Evolutionary conservation across 139 green algal genomes (phyloP), one percentile per base, ranked within the genome.

Genomic region (Chlorella sp.): DNA sequence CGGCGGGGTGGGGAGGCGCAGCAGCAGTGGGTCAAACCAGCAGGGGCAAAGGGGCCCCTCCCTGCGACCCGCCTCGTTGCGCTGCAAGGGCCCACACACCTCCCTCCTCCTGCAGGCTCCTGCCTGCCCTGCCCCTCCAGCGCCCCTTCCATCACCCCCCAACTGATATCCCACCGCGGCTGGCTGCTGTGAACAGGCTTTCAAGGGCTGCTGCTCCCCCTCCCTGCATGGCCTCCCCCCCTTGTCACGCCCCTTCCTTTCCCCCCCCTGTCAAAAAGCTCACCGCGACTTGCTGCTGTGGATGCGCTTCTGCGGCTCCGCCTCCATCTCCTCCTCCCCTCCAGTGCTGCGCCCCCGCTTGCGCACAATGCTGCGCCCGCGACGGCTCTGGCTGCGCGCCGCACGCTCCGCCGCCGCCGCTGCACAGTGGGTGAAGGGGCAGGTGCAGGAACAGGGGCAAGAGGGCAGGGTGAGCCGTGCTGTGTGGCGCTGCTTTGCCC

Each of bases 231-330:
- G n/a, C 48, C 32, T 28, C 37, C 34, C 21, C 48, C 57, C 19
- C 48, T 71, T n/a, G 57, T 7, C 37, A n/a, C 14, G 39, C 4
- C 40, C 78, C 84, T 22, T 79, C 9, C 19, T n/a, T 37, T 14
- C 2, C 3, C 7, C 11, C 2, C 64, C 30, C 69, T 39, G 32
- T n/a, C 73, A 0, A 1, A 48, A 1, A 30, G 39, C 92, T 9
- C 92, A 95, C 91, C 96, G 90, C 15, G 92, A 95, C 94, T 97
- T 98, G 93, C 86, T 95, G 94, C 93, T 97, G 93, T 98, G 96
- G 75, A 97, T 91, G 37, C 96, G 93, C 93, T 98, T 98, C 92
- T 96, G 96, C 48, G 91, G 39, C 53, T 81, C 26, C 60, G 40
- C 86, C 73, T 94, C 91, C 91, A 96, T 95, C 0, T 95, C 92